Conservation (phyloP, 2,329 filamentous ascomycete species). For the Xylariaceae sp. region DNA sequence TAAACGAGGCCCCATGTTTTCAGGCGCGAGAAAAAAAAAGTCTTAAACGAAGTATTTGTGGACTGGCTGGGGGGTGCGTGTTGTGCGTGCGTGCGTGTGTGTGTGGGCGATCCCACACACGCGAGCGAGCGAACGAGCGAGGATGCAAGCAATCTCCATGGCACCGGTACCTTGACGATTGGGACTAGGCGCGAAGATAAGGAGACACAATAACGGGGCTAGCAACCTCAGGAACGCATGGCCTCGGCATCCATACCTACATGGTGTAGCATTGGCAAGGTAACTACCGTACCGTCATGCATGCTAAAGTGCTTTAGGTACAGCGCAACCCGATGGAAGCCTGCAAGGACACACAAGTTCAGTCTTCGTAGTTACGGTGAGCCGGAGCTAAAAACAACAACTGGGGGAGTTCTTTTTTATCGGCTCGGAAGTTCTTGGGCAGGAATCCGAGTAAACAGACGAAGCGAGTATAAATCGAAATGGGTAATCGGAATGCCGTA, state of each 20-base stretch:
- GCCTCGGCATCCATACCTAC: conserved; percentile 2
- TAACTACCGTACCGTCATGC: not conserved
- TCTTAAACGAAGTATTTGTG: not conserved
- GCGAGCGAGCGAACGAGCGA: not conserved
- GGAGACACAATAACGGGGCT: conserved; percentile 15
- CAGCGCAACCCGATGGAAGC: no score
- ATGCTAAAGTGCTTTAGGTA: not conserved
- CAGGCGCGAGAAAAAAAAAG: not conserved
- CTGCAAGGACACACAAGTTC: no score
- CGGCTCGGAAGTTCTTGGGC: no score
- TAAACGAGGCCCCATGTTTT: not conserved
- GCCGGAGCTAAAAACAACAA: no score
- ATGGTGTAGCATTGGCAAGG: conserved; percentile 2
- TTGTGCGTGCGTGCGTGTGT: not conserved
- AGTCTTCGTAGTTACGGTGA: no score
- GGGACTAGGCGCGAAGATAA: conserved; percentile 12
- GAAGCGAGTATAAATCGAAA: no score
- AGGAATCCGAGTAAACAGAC: no score
- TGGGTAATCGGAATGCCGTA: no score
- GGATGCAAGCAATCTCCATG: conserved; percentile 10
- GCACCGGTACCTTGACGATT: not conserved
- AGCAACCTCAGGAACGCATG: not conserved
- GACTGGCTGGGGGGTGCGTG: not conserved
- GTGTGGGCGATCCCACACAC: not conserved
- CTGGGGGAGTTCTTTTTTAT: no score